Evolutionary conservation across 2,329 filamentous ascomycete species (phyloP).

Genomic region (Talaromyces sp.): DNA sequence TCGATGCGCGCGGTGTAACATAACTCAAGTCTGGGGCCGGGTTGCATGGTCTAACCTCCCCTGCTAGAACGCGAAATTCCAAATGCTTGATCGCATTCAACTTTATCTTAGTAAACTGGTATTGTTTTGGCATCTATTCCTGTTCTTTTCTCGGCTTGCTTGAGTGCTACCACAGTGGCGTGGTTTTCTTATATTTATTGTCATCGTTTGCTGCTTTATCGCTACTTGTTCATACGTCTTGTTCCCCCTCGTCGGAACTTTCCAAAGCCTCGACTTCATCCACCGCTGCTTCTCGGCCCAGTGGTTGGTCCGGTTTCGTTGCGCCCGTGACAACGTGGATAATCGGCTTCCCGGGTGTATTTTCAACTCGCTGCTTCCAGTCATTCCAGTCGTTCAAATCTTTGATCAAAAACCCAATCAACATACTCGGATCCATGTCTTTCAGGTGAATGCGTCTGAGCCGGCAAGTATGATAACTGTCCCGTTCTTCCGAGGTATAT

Average conservation of each 20-base stretch:
- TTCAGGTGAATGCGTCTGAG: slow-evolving; percentile 79
- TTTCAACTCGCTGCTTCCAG: slow-evolving; percentile 76
- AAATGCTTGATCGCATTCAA: slow-evolving; percentile 36
- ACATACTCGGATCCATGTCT: slow-evolving; percentile 98
- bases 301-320: slow-evolving; percentile 55
- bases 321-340: slow-evolving; percentile 80
- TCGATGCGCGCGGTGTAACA: slow-evolving; percentile 51
- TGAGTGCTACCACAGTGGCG: background rate
- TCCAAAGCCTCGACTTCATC: slow-evolving; percentile 91
- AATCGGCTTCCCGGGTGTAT: slow-evolving; percentile 79
- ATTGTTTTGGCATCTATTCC: slow-evolving; percentile 1
- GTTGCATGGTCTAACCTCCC: slow-evolving; percentile 34
- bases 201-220: background rate
- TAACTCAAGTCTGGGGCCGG: slow-evolving; percentile 45
- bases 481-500: slow-evolving; percentile 70
- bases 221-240: background rate
- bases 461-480: slow-evolving; percentile 83
- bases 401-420: slow-evolving; percentile 87
- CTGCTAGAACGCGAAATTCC: slow-evolving; percentile 42
- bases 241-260: slow-evolving; percentile 49
- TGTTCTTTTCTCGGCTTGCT: background rate
- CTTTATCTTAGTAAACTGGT: slow-evolving; percentile 4
- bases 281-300: slow-evolving; percentile 72
- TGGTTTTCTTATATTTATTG: background rate
- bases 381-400: slow-evolving; percentile 80